Evolutionary conservation across 2,329 filamentous ascomycete genomes (phyloP).

Genomic region (Verticillium nubilum): DNA sequence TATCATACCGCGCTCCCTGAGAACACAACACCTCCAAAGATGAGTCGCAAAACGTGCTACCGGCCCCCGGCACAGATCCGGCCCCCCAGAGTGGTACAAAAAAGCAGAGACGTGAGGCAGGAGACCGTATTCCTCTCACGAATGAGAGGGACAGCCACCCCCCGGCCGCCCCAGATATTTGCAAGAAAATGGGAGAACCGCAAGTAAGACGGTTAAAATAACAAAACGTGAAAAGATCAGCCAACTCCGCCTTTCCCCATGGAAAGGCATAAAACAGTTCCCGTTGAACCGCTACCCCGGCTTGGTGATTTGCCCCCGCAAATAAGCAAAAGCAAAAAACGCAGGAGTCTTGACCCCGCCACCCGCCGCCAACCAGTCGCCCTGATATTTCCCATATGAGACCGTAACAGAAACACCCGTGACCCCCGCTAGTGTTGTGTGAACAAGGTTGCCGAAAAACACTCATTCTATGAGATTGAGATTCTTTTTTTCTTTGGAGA

Average conservation of each 20-base stretch:
- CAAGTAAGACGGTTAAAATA: neutral
- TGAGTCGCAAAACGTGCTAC: constrained; percentile 12
- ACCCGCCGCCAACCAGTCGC: constrained; percentile 12
- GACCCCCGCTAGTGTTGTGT: constrained; percentile 21
- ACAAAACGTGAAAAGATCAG: constrained; percentile 18
- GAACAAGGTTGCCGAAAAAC: constrained; percentile 21
- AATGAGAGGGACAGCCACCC: neutral
- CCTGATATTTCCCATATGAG: constrained; percentile 22
- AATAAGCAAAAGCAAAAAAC: constrained; percentile 20
- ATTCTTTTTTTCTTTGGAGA: constrained; percentile 36
- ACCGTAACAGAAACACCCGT: constrained; percentile 31
- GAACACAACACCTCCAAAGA: constrained; percentile 7
- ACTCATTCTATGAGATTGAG: constrained; percentile 40
- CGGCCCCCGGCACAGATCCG: constrained; percentile 5
- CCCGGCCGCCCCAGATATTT: neutral
- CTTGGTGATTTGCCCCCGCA: constrained; percentile 1
- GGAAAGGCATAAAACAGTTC: constrained; percentile 11
- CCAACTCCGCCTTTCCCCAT: constrained; percentile 29
- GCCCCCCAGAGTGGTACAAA: neutral
- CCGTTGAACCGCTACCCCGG: constrained; percentile 16
- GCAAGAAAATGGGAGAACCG: neutral
- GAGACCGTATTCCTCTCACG: neutral
- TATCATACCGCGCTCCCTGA: constrained; percentile 11
- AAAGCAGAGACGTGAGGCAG: neutral
- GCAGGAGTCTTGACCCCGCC: constrained; percentile 21